Evolutionary conservation across 768 basidiomycete genomes (phyloP).

Genomic region (Termitomyces sp.): DNA sequence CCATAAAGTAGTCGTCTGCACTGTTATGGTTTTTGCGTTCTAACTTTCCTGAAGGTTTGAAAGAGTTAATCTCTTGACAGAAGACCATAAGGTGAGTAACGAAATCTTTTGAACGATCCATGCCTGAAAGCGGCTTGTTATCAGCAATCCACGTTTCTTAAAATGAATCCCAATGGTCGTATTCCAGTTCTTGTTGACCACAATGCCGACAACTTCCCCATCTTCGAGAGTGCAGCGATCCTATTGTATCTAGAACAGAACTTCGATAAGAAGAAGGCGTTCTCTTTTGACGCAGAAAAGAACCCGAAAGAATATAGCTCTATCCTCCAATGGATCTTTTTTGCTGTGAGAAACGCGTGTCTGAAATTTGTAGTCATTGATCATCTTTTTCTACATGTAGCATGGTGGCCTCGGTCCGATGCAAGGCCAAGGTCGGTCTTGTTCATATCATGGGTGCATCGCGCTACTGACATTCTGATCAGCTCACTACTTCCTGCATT

Average conservation of each 20-base stretch:
- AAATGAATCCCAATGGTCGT: slow-evolving; percentile 66
- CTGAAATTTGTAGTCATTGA: background rate
- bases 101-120: background rate
- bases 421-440: slow-evolving; percentile 58
- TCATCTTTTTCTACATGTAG: slow-evolving; percentile 25
- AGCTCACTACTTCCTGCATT: slow-evolving; percentile 64
- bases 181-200: slow-evolving; percentile 67
- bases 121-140: background rate
- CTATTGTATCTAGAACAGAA: slow-evolving; percentile 73
- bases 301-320: slow-evolving; percentile 62
- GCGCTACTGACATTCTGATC: background rate
- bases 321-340: slow-evolving; percentile 84
- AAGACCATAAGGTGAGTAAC: slow-evolving; percentile 7
- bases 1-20: background rate
- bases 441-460: background rate
- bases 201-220: slow-evolving; percentile 50
- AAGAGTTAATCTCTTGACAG: slow-evolving; percentile 7
- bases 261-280: slow-evolving; percentile 71
- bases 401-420: slow-evolving; percentile 83
- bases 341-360: slow-evolving; percentile 40
- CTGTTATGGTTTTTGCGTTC: too few species aligned
- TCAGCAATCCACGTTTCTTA: slow-evolving; percentile 66
- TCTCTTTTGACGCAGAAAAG: slow-evolving; percentile 52
- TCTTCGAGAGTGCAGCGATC: slow-evolving; percentile 82
- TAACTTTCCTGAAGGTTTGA: slow-evolving; percentile 1